Base-by-base conservation (phyloP, 306 rosid species). In the Glycine latifolia region DNA sequence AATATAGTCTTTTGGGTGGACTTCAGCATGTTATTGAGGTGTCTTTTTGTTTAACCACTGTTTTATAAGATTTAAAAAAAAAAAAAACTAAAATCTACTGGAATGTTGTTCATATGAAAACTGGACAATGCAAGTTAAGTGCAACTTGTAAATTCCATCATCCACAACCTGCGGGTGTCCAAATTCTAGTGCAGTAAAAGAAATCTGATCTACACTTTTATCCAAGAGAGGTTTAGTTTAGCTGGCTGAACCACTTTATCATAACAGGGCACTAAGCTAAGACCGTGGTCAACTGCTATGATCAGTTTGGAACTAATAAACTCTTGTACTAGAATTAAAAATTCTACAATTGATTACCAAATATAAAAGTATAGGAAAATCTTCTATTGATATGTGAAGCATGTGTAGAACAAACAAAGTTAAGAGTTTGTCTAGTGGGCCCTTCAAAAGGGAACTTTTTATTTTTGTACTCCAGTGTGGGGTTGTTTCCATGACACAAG, bases 61-160 rank as follows among this genome's bases (percentile, higher is more conserved):
- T 41, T 41, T 41, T 41, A 41, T 3, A 41, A 41, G 43, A 16
- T n/a, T n/a, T n/a, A 20, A 20, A 20, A 20, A 20, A 20, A 44
- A 26, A 50, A 35, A 35, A 35, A 59, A 59, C 6, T 59, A 7
- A 69, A 69, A 4, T 80, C 8, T 13, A 41, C 33, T 8, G 3
- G 43, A 17, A 62, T 62, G 46, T 62, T 33, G 46, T 26, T 26
- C 31, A 26, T 26, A 26, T 87, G 85, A 96, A 96, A 88, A 96
- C 93, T 20, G 97, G 98, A 67, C 97, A 89, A 72, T 94, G 99
- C 92, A 96, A 93, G 90, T 96, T 96, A 67, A 97, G 97, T 52
- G 82, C 89, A 16, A 91, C 95, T 10, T 96, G 99, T 88, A 96
- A 96, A 90, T 96, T 91, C 87, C 92, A 96, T 77, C 99, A 96